Conservation (phyloP, 768 basidiomycete genomes). For the Mycena haematopus region DNA sequence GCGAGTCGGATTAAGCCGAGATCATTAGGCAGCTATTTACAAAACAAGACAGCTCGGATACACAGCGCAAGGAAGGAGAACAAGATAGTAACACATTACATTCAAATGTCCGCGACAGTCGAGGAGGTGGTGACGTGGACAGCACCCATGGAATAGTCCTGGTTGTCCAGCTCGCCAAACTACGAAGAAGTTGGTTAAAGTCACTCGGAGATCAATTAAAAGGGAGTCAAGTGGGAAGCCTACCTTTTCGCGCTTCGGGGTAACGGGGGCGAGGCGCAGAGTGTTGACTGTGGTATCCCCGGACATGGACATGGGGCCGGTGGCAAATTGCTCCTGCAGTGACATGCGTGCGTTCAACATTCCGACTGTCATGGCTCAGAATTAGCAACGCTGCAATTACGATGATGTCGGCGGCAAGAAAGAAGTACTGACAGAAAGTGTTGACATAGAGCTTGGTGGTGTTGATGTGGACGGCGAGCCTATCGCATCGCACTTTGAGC, state of each 20-base stretch:
- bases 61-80: neutral
- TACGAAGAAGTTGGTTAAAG: neutral
- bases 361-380: constrained; percentile 21
- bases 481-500: constrained; percentile 19
- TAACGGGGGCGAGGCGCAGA: neutral
- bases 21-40: neutral
- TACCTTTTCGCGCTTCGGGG: constrained; percentile 3
- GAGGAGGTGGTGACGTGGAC: constrained; percentile 27
- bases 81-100: neutral
- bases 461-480: constrained; percentile 56
- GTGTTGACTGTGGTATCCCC: constrained; percentile 3
- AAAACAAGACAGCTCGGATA: neutral
- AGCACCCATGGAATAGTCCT: constrained; percentile 17
- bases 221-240: neutral
- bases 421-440: constrained; percentile 54
- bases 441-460: constrained; percentile 57
- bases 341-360: constrained; percentile 27
- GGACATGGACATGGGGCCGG: constrained; percentile 21
- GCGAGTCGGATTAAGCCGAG: neutral
- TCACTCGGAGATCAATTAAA: neutral
- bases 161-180: constrained; percentile 6
- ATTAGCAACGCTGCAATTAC: neutral
- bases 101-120: constrained; percentile 16
- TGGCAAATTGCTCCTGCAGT: constrained; percentile 19
- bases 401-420: neutral